phyloP scores from a whole-genome alignment of 192 early-diverging fungal species.

The Backusella liffmaniae region DNA sequence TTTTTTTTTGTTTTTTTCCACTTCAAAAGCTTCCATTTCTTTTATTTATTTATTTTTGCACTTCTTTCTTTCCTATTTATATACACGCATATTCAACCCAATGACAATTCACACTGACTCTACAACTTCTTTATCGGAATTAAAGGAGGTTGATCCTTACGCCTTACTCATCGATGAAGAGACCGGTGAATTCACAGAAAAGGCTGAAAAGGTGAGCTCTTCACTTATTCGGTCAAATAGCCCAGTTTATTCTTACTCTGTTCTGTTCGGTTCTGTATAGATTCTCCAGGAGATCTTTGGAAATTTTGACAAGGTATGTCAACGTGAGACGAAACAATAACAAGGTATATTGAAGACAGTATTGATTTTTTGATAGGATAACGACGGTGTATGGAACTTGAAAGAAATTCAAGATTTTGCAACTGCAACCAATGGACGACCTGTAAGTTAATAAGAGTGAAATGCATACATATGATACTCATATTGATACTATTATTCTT shows the following conservation, averaged over 20 bases:
- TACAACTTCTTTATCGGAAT: background rate
- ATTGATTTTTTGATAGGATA: constrained; percentile 13
- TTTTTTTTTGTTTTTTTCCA: background rate
- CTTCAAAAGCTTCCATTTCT: background rate
- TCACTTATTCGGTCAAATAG: background rate
- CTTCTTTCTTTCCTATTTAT: background rate
- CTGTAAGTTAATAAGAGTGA: constrained; percentile 29
- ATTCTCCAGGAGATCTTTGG: constrained; percentile 37
- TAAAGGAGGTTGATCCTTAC: constrained; percentile 9
- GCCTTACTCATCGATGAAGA: constrained; percentile 17
- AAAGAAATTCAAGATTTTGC: constrained; percentile 50
- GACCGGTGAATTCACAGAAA: constrained; percentile 22
- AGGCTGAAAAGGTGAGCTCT: constrained; percentile 15
- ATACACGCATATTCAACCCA: background rate
- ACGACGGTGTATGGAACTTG: constrained; percentile 43
- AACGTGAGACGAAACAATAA: background rate
- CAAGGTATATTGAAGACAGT: background rate
- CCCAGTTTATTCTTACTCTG: background rate
- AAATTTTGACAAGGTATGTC: constrained; percentile 36
- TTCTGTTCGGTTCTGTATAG: constrained; percentile 5
- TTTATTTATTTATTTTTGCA: background rate
- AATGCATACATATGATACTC: background rate
- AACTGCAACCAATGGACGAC: constrained; percentile 47
- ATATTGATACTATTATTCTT: background rate
- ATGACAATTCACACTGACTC: background rate